Percentiles rank a stretch among this genome's conserved stretches.
phyloP scores from a whole-genome alignment of 2,329 filamentous ascomycete species.

The Hypoxylon sp. region DNA sequence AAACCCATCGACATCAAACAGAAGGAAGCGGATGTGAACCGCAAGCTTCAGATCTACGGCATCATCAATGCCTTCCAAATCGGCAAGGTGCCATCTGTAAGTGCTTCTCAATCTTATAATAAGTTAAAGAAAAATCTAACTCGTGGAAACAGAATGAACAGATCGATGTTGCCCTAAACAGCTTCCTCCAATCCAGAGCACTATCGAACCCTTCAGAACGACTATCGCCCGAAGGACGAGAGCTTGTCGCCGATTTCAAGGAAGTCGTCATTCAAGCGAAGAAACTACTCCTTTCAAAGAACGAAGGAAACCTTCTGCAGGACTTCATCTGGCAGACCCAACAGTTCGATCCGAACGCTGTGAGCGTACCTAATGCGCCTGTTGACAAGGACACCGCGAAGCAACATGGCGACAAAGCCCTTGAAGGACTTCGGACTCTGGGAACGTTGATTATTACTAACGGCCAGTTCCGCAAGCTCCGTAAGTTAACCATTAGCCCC shows the following conservation, averaged over 20 bases:
- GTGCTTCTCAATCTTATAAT: conserved; percentile 53
- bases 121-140: conserved; percentile 28
- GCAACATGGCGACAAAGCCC: conserved; percentile 85
- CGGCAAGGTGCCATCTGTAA: conserved; percentile 91
- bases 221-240: conserved; percentile 85
- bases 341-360: conserved; percentile 75
- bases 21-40: conserved; percentile 90
- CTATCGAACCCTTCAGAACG: conserved; percentile 79
- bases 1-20: conserved; percentile 78
- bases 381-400: conserved; percentile 82
- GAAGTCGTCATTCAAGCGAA: conserved; percentile 86
- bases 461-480: conserved; percentile 92
- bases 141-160: conserved; percentile 80
- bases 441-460: conserved; percentile 94
- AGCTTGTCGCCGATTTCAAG: conserved; percentile 82
- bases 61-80: conserved; percentile 87
- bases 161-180: conserved; percentile 95
- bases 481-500: conserved; percentile 65
- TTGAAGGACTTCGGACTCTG: conserved; percentile 88
- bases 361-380: conserved; percentile 74
- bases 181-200: conserved; percentile 79
- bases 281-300: conserved; percentile 89
- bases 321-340: conserved; percentile 97
- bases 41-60: conserved; percentile 95
- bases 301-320: conserved; percentile 92